phyloP scores from a whole-genome alignment of 2,329 filamentous ascomycete species.

The Xylaria sp. region DNA sequence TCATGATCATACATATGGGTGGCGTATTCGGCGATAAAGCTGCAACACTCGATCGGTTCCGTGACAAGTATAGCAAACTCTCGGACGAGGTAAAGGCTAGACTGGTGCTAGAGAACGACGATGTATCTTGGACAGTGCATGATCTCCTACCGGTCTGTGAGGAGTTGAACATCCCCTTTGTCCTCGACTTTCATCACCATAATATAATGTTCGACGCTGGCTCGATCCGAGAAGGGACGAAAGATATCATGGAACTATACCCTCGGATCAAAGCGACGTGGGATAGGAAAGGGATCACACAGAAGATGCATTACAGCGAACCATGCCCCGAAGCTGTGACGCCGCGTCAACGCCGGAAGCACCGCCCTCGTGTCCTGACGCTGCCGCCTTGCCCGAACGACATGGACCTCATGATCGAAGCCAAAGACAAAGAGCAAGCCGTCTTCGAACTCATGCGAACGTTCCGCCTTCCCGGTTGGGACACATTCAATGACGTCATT shows the following conservation, averaged over 20 bases:
- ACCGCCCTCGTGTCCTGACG: conserved; percentile 80
- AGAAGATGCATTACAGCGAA: conserved; percentile 98
- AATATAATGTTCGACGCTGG: conserved; percentile 87
- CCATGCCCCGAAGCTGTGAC: conserved; percentile 81
- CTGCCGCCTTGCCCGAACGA: conserved; percentile 83
- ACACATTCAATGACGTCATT: conserved; percentile 79
- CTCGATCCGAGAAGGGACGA: conserved; percentile 82
- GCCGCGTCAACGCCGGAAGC: conserved; percentile 81
- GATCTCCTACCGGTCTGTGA: conserved; percentile 91
- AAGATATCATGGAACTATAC: conserved; percentile 79
- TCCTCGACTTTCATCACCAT: conserved; percentile 94
- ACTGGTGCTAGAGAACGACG: conserved; percentile 92
- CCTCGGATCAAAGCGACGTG: conserved; percentile 85
- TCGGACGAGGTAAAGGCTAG: conserved; percentile 79
- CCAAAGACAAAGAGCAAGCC: conserved; percentile 97
- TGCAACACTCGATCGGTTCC: conserved; percentile 81
- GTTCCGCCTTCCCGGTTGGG: conserved; percentile 83
- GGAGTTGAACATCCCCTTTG: conserved; percentile 91
- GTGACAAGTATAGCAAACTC: conserved; percentile 75
- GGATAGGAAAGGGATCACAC: conserved; percentile 83
- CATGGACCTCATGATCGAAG: conserved; percentile 99
- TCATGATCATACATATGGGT: conserved; percentile 96
- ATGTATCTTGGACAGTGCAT: conserved; percentile 92
- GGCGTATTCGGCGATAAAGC: conserved; percentile 88
- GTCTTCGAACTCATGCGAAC: conserved; percentile 93